These are phyloP conservation scores for Exsudoporus frostii DNA, from an alignment of 768 basidiomycete species.

Conservation along the genomic window DNA sequence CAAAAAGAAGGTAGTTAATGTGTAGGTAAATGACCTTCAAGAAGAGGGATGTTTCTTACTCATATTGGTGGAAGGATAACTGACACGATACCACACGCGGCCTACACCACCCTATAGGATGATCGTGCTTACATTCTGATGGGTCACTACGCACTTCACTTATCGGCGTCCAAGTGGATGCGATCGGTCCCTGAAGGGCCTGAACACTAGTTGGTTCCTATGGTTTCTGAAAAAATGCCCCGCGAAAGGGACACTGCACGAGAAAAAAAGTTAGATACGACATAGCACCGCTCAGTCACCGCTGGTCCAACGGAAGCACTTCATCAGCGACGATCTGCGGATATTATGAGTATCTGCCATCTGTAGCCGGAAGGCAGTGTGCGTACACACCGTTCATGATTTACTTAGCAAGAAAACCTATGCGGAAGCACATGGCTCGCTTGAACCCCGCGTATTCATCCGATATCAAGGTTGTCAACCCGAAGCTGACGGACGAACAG, in stretches of 20 bases:
- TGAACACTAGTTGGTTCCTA: neutral
- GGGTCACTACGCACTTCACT: neutral
- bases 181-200: neutral
- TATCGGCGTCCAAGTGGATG: neutral
- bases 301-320: neutral
- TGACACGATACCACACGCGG: neutral
- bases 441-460: neutral
- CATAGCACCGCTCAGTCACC: neutral
- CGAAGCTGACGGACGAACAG: neutral
- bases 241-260: neutral
- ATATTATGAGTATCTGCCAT: neutral
- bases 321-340: constrained; percentile 2
- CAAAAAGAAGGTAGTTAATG: neutral
- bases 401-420: neutral
- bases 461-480: neutral
- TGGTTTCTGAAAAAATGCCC: neutral
- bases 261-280: neutral
- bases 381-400: neutral
- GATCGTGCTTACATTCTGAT: neutral
- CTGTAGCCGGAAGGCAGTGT: neutral
- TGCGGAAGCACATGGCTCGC: neutral
- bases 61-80: neutral
- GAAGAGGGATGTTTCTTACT: neutral
- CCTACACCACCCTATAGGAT: neutral
- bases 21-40: neutral